Base-by-base conservation (phyloP, 2,329 filamentous ascomycete genomes). In the Phaeosphaeriaceae sp. region DNA sequence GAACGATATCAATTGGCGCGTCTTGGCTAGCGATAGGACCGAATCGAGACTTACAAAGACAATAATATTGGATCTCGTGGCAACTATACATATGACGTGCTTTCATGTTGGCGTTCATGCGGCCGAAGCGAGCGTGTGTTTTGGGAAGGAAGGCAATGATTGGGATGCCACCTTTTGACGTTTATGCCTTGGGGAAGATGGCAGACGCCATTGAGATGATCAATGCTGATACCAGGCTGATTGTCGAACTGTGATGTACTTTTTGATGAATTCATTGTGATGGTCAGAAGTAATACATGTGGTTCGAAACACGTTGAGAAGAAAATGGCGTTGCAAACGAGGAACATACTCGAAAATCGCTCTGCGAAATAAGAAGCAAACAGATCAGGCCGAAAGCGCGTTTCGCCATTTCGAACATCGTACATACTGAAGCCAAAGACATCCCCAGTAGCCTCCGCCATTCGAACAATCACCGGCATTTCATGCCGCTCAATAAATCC, bases 71-170 rank as follows among this genome's bases (percentile, higher is more conserved):
- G 60, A 56, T 60, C 59, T 57, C 53, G 61, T 65, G 57, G 53
- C 63, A 46, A 52, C n/a, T 17, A 33, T 59, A 53, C 51, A 47
- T 33, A 57, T 54, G 61, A 53, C 58, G 48, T 67, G 53, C 57
- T 62, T 62, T 50, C 40, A 54, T 44, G 22, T 21, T 54, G 53
- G 49, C 50, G 56, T 53, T 57, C 41, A n/a, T n/a, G 40, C 9
- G 3, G 19, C 47, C 54, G 59, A 65, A 56, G 62, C 62, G 57
- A 66, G 17, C n/a, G 21, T 55, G 57, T 56, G 36, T 42, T 63
- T 64, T 46, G 48, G 64, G 67, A 70, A 69, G 67, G 67, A 67
- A 55, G 46, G 21, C 22, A n/a, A 36, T 49, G 27, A 25, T 42
- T 17, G 31, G 6, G 27, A 50, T 59, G 58, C 56, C 56, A 59